Conservation (phyloP, 2,329 filamentous ascomycete genomes). For the Phialophora macrospora region DNA sequence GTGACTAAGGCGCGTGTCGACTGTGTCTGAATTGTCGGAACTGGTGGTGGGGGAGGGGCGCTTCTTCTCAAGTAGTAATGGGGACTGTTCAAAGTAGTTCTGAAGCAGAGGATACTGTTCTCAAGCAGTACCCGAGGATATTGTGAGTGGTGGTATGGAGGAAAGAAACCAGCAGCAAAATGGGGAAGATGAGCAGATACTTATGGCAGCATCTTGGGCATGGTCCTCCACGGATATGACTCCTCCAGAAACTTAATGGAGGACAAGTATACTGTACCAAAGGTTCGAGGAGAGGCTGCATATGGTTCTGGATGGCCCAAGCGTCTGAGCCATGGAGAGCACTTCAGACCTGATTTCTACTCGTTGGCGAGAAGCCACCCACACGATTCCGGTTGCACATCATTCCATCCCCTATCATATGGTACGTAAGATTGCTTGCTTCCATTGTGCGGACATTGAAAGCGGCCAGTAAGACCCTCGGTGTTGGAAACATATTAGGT, state of each 20-base stretch:
- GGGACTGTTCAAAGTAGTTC: neutral
- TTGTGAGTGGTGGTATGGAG: conserved; percentile 1
- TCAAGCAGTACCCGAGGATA: neutral
- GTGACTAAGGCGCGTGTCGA: neutral
- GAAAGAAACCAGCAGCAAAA: conserved; percentile 3
- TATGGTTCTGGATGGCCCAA: neutral
- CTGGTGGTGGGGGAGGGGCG: neutral
- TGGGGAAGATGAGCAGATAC: neutral
- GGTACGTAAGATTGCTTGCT: neutral
- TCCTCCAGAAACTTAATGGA: neutral
- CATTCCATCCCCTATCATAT: neutral
- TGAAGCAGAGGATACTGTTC: neutral
- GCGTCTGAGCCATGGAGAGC: neutral
- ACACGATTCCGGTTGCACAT: neutral
- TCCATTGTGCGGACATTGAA: neutral
- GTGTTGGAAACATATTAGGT: neutral
- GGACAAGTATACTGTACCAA: neutral
- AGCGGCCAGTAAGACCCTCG: neutral
- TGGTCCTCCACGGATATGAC: neutral
- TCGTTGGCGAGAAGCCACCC: neutral
- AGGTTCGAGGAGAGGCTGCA: neutral
- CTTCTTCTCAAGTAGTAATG: neutral
- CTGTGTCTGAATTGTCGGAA: neutral
- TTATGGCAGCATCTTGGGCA: neutral
- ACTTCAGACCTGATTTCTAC: neutral